Percentiles rank a stretch among this genome's conserved stretches.
Conservation (phyloP, 78 protist genomes). For the Planoprotostelium fungivorum region DNA sequence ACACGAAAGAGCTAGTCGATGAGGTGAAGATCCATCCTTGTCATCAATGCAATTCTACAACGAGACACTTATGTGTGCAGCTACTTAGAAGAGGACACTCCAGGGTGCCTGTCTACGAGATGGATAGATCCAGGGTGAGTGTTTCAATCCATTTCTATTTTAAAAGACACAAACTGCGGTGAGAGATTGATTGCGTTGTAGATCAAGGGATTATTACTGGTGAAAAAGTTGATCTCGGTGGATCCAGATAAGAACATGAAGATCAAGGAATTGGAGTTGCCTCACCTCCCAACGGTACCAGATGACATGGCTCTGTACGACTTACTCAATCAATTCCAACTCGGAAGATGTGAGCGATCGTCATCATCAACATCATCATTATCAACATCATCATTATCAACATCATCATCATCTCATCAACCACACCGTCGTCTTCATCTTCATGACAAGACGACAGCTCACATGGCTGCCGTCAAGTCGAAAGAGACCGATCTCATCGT, state of each 20-base stretch:
- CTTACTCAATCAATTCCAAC: slow-evolving; percentile 7
- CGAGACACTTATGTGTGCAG: background rate
- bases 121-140: background rate
- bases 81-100: background rate
- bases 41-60: no score
- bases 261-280: background rate
- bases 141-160: background rate
- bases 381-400: background rate
- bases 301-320: background rate
- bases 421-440: background rate
- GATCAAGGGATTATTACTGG: background rate
- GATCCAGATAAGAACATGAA: background rate
- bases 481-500: background rate
- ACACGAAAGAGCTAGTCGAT: background rate
- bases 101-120: background rate
- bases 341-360: background rate
- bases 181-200: background rate
- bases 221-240: background rate
- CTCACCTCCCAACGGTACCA: background rate
- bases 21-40: background rate
- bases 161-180: background rate
- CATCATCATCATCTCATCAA: background rate
- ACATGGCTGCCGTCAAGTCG: slow-evolving; percentile 6
- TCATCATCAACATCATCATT: background rate
- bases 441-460: background rate